These are phyloP conservation scores for Taxawa tesnikishii DNA, from an alignment of 2,329 filamentous ascomycete species.

Conservation along the genomic window DNA sequence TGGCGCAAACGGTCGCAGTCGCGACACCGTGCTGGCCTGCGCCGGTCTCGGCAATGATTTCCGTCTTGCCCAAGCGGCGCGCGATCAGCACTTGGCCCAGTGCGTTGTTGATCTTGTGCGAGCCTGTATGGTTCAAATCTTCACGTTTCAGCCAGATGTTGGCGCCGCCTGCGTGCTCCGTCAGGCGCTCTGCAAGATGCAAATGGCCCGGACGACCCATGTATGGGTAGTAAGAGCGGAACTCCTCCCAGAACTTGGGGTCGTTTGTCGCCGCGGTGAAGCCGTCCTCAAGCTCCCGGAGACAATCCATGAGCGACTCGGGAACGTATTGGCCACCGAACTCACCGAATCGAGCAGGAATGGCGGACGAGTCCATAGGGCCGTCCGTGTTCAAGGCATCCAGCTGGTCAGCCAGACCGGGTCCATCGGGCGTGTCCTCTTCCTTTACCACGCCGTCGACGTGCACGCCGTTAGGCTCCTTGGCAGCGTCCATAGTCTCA, in stretches of 20 bases:
- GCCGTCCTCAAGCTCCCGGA: conserved; percentile 78
- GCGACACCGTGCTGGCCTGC: conserved; percentile 97
- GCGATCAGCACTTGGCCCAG: conserved; percentile 86
- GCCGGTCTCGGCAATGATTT: conserved; percentile 96
- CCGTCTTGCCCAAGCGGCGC: conserved; percentile 76
- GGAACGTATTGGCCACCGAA: conserved; percentile 97
- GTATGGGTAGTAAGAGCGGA: conserved; percentile 88
- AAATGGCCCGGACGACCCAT: conserved; percentile 91
- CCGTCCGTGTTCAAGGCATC: conserved; percentile 62
- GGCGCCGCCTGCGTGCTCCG: conserved; percentile 77
- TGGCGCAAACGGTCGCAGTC: conserved; percentile 92
- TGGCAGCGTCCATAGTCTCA: conserved; percentile 52
- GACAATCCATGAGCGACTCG: conserved; percentile 93
- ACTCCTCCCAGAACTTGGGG: conserved; percentile 93
- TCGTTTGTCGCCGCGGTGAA: conserved; percentile 83
- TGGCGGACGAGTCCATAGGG: conserved; percentile 34
- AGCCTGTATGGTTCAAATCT: conserved; percentile 94
- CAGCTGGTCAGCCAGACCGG: conserved; percentile 69
- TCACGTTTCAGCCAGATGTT: conserved; percentile 98
- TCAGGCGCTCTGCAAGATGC: conserved; percentile 78
- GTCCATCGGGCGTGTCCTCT: conserved; percentile 40
- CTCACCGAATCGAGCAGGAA: conserved; percentile 82
- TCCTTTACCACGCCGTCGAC: conserved; percentile 58
- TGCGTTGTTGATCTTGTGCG: conserved; percentile 99
- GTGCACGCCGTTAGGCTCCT: conserved; percentile 50